Percentiles rank a stretch among this genome's conserved stretches.
Conservation (phyloP, 805 yeast genomes). For the Lipomyces orientalis region DNA sequence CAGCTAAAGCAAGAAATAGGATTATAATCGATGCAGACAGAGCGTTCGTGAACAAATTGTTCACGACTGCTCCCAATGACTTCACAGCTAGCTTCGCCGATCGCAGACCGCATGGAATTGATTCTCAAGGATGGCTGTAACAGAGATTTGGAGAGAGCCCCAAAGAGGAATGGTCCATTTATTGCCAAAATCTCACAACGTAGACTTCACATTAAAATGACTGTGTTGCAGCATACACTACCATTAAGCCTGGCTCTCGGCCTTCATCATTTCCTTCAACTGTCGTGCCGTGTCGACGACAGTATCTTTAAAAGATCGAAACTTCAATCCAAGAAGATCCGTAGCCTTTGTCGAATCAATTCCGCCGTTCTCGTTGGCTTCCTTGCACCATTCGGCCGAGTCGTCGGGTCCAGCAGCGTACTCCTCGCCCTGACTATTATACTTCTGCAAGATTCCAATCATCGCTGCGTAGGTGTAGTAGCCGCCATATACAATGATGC, state of each 20-base stretch:
- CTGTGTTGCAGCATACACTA: no score
- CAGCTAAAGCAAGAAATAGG: no score
- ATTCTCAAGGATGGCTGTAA: no score
- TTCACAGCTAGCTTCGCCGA: no score
- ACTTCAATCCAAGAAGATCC: constrained; percentile 49
- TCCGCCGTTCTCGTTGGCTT: constrained; percentile 37
- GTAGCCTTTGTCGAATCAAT: constrained; percentile 50
- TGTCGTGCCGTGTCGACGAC: constrained; percentile 54
- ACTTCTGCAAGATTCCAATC: constrained; percentile 13
- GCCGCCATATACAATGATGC: constrained; percentile 21
- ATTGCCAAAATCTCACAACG: no score
- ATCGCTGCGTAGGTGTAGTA: constrained; percentile 9
- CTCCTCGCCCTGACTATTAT: constrained; percentile 15
- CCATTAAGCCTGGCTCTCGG: background rate
- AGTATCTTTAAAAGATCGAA: constrained; percentile 49
- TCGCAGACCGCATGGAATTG: no score
- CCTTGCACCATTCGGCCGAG: constrained; percentile 38
- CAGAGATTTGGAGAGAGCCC: no score
- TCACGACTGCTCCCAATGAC: no score
- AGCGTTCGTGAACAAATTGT: no score
- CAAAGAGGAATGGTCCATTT: no score
- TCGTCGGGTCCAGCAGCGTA: constrained; percentile 21
- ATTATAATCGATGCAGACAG: no score
- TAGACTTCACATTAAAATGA: no score
- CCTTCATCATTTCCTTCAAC: constrained; percentile 45